Evolutionary conservation across 164 flowering plant genomes (phyloP), one percentile per base, ranked within the genome.

Genomic region (Vitis amurensis): DNA sequence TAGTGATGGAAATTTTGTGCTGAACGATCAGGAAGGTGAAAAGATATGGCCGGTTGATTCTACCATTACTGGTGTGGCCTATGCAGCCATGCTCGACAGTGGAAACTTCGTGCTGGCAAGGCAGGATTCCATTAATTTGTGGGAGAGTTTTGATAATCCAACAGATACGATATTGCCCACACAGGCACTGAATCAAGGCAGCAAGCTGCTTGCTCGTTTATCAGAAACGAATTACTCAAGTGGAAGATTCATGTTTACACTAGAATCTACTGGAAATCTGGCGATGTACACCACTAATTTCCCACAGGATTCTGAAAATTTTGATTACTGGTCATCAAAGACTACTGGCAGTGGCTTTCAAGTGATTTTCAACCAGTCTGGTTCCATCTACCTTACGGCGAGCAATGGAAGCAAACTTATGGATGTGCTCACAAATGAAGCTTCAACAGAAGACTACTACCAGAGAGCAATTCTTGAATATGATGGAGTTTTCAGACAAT

Each of bases 91-190:
- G 44, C 44, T 31, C 6, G 44, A 31, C 44, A 31, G 3, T 31
- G 44, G 59, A 48, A 71, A 71, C 64, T 65, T 71, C n/a, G 69
- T 64, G 53, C 17, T 71, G 29, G 51, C 55, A 8, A 5, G 11
- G 6, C 47, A 11, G 3, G 48, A 30, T 1, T 56, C 69, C 17
- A 8, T 5, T 0, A 19, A 8, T 10, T 1, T 71, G 47, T 71
- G 74, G 74, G 61, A 71, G 49, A 71, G 74, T 51, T 64, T 64
- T 23, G 47, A 44, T 48, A 15, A 64, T 23, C 74, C 69, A 19
- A 59, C 64, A 9, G 74, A 71, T 2, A 31, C 44, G 0, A 31
- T 31, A 2, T 31, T 31, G 2, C 44, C 44, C 44, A 31, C 44
- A 2, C 74, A 71, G 69, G 50, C 37, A 64, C 30, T 58, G 3